phyloP scores from a whole-genome alignment of 2,329 filamentous ascomycete genomes.

The Pseudocercospora pini-densiflorae region DNA sequence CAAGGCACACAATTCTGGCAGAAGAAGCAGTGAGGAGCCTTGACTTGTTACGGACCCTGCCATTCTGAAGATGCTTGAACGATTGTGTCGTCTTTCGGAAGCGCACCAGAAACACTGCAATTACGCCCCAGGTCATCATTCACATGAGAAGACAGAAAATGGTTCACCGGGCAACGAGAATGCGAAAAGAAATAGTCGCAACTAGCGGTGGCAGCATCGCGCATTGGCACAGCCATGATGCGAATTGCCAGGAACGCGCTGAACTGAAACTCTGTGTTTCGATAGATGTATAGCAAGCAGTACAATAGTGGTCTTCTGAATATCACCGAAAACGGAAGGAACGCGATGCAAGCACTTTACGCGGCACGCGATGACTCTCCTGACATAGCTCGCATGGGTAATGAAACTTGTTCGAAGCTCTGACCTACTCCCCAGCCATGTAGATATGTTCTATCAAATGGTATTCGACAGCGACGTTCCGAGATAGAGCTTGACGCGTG shows the following conservation, averaged over 20 bases:
- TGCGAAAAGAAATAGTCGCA: neutral
- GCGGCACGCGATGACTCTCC: neutral
- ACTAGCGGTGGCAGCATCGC: neutral
- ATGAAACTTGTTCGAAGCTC: neutral
- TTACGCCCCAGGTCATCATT: conserved; percentile 3
- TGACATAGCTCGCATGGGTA: neutral
- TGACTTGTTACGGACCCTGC: neutral
- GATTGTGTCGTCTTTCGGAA: neutral
- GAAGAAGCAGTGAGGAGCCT: conserved; percentile 6
- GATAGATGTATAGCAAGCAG: conserved; percentile 6
- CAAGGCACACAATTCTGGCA: conserved; percentile 8
- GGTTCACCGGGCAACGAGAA: conserved; percentile 7
- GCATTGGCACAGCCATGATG: neutral
- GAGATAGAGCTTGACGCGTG: neutral
- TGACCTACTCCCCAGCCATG: neutral
- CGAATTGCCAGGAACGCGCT: neutral
- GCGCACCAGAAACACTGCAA: conserved; percentile 2
- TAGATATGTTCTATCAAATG: neutral
- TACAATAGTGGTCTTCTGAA: conserved; percentile 1
- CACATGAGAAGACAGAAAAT: neutral
- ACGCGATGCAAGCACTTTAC: conserved; percentile 5
- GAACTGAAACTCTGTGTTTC: neutral
- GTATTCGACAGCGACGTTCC: neutral
- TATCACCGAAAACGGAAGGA: conserved; percentile 6
- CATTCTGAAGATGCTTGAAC: neutral